phyloP scores from a whole-genome alignment of 1,139 yeast species.

The Hansenula sp. region DNA sequence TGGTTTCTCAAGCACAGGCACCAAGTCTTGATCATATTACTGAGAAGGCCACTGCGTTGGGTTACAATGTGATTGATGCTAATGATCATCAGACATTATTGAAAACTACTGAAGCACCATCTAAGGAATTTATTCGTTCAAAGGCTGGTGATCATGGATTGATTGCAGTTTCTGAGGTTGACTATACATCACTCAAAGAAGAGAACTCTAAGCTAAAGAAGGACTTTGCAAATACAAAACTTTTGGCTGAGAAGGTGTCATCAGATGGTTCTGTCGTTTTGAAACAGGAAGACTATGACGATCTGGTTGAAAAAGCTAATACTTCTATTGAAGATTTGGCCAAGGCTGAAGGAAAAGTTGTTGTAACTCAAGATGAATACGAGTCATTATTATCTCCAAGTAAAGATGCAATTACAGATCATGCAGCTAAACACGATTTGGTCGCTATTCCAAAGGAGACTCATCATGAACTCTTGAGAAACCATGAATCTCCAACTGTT shows the following conservation, averaged over 20 bases:
- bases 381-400: slow-evolving; percentile 21
- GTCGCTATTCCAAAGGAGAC: slow-evolving; percentile 25
- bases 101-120: slow-evolving; percentile 14
- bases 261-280: slow-evolving; percentile 31
- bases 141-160: slow-evolving; percentile 24
- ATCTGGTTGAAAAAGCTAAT: slow-evolving; percentile 20
- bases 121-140: slow-evolving; percentile 18
- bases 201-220: slow-evolving; percentile 23
- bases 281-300: slow-evolving; percentile 28
- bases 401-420: slow-evolving; percentile 11
- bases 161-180: slow-evolving; percentile 27
- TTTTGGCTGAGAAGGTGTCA: slow-evolving; percentile 20
- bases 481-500: slow-evolving; percentile 24
- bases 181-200: slow-evolving; percentile 19
- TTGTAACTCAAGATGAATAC: slow-evolving; percentile 18
- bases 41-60: slow-evolving; percentile 23
- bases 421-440: slow-evolving; percentile 23
- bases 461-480: slow-evolving; percentile 23
- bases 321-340: slow-evolving; percentile 12
- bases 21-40: slow-evolving; percentile 24
- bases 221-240: slow-evolving; percentile 17
- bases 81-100: slow-evolving; percentile 18
- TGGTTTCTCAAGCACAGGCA: slow-evolving; percentile 17
- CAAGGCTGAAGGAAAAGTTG: slow-evolving; percentile 7
- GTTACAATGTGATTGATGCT: slow-evolving; percentile 24